A percentile compares a stretch with the other conserved stretches of the same genome.
Evolutionary conservation across 2,329 filamentous ascomycete genomes (phyloP).

Genomic region (Nothomitra cinnamomea): DNA sequence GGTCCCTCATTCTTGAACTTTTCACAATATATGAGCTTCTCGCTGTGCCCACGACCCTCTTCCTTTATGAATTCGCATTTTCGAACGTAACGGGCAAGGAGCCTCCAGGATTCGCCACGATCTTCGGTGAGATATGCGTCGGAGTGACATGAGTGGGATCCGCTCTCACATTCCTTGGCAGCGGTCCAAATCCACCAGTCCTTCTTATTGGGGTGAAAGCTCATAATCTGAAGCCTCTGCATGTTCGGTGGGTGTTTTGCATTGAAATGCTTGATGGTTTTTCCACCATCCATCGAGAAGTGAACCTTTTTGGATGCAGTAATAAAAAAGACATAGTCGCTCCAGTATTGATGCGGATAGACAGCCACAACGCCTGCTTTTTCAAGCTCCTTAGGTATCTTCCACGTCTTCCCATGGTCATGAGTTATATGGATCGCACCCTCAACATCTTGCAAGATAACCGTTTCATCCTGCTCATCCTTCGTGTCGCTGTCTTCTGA

Average conservation of each 20-base stretch:
- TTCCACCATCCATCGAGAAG: slow-evolving; percentile 68
- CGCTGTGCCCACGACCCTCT: slow-evolving; percentile 32
- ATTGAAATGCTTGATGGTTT: slow-evolving; percentile 56
- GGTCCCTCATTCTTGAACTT: slow-evolving; percentile 46
- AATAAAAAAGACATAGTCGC: slow-evolving; percentile 75
- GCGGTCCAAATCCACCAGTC: slow-evolving; percentile 92
- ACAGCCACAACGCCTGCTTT: slow-evolving; percentile 54
- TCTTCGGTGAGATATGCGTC: slow-evolving; percentile 65
- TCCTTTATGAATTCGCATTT: slow-evolving; percentile 78
- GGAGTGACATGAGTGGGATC: slow-evolving; percentile 43
- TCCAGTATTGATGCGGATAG: slow-evolving; percentile 62
- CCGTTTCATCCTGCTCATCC: slow-evolving; percentile 52
- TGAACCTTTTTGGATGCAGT: slow-evolving; percentile 50
- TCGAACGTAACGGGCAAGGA: slow-evolving; percentile 53
- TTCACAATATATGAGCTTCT: slow-evolving; percentile 47
- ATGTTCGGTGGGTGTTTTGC: slow-evolving; percentile 44
- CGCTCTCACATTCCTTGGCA: slow-evolving; percentile 43
- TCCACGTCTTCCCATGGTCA: slow-evolving; percentile 83
- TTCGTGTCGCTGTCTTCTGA: slow-evolving; percentile 34
- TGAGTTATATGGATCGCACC: slow-evolving; percentile 55
- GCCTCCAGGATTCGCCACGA: slow-evolving; percentile 61
- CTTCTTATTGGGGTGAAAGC: slow-evolving; percentile 70
- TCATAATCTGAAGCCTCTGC: slow-evolving; percentile 36
- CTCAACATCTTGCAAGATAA: slow-evolving; percentile 41
- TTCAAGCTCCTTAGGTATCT: slow-evolving; percentile 39